Evolutionary conservation across 2,329 filamentous ascomycete species (phyloP), one percentile per base, ranked within the genome.

Genomic region (Paracoccidioides brasiliensis): DNA sequence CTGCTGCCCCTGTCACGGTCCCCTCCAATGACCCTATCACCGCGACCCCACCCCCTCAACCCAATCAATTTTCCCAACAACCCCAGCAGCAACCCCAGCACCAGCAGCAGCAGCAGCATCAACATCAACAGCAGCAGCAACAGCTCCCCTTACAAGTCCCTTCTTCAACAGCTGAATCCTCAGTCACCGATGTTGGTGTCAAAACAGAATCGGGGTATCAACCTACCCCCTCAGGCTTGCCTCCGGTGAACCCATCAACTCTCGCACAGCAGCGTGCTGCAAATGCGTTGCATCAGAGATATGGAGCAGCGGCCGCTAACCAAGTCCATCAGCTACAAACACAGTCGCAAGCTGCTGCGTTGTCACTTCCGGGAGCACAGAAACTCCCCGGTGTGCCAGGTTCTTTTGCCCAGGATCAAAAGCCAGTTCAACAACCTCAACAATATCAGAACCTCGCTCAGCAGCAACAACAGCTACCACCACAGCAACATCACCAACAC

Each of bases 201-300:
- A 83, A 83, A 68, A 68, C 72, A 6, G 80, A 84, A 61, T 69
- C 76, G 35, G 72, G 72, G 9, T 61, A 72, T 32, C 69, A 70
- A 54, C 74, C 76, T 52, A 64, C 67, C 15, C 66, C 66, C 49
- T 50, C 64, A 9, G 60, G 60, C 45, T 60, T 68, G 56, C 65
- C 67, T 33, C 64, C 33, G 64, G 60, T 56, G 46, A 58, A 48
- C 54, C 57, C 52, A 14, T 50, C 58, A 14, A 57, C 53, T 45
- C 44, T 58, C 32, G 80, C 80, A 22, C 75, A 78, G 55, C 78
- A 82, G 62, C 77, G 78, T 54, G 78, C 78, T 37, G 71, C 73
- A 37, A 72, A 69, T 52, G 69, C 80, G 6, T 68, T 82, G 10
- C 75, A 78, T 51, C 72, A 77, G 58, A 74, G 69, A 54, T 75